Conservation (phyloP, 1,284 basidiomycete genomes). For the Naganishia sp. region DNA sequence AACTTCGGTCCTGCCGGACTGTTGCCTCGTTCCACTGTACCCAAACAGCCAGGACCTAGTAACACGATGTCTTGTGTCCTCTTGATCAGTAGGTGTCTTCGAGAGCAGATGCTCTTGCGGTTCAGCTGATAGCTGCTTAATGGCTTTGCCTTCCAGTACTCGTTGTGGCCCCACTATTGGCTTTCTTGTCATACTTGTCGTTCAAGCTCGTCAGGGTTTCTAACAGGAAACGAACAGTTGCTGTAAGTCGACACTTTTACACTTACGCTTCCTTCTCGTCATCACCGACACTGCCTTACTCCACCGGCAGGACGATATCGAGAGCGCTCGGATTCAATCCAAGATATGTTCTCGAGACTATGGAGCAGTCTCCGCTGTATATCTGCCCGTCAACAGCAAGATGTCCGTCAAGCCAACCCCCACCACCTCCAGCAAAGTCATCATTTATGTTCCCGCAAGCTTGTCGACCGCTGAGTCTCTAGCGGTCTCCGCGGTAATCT, state of each 20-base stretch:
- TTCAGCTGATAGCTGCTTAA: too few relatives aligned
- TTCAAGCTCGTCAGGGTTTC: not conserved
- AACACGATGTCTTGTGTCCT: too few relatives aligned
- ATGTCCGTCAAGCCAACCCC: not conserved
- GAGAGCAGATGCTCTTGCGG: too few relatives aligned
- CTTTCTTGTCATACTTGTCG: not conserved
- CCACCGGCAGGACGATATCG: not conserved
- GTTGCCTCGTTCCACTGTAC: too few relatives aligned
- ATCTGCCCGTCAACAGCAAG: not conserved
- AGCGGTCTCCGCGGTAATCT: not conserved
- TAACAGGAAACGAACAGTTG: not conserved
- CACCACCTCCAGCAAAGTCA: not conserved
- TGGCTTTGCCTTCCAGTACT: conserved; percentile 6
- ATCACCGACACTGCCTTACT: not conserved
- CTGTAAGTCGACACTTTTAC: not conserved
- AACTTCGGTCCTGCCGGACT: too few relatives aligned
- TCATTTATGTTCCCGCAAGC: not conserved
- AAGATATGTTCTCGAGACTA: not conserved
- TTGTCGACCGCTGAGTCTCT: not conserved
- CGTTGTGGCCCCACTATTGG: not conserved
- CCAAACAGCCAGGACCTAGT: too few relatives aligned
- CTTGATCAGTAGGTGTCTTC: too few relatives aligned
- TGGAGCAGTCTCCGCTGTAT: not conserved
- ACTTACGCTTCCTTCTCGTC: not conserved
- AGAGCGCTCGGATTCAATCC: not conserved